Evolutionary conservation across 164 flowering plant species (phyloP), one percentile per base, ranked within the genome.

Genomic region (Annona squamosa): DNA sequence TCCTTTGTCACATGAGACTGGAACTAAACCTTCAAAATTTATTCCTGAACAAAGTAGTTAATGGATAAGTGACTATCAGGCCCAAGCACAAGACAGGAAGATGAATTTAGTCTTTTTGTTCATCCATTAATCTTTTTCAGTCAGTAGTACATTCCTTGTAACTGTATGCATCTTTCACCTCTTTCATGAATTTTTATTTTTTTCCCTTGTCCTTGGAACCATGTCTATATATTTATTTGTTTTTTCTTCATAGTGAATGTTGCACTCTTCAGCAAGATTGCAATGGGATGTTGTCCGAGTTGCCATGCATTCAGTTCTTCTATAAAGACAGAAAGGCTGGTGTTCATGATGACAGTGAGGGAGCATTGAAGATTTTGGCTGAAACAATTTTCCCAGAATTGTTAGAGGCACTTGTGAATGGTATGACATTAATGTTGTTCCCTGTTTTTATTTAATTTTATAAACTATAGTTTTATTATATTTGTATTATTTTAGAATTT

Each of bases 271-370:
- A 73, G 70, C 84, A 80, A 57, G 72, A 83, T 3, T 48, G 73
- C 83, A 80, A 70, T 65, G 75, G 75, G 44, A 77, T 82, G 64
- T 78, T 77, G 59, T 73, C 75, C 64, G 83, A 78, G 56, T 68
- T 72, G 73, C 96, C 97, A 48, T 95, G 99, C 83, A 75, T 95
- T 82, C 85, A 84, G 79, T 91, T 91, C 78, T 77, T 70, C 26
- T 86, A 79, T 74, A 76, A 79, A 78, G 88, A 82, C 41, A 17
- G 75, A 26, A 77, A 16, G 59, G 85, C 79, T 44, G 68, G 47
- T 68, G 43, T 52, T 19, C 41, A 19, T 43, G 56, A 12, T 79
- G 71, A 77, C 57, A 72, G 90, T 48, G 93, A 91, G 73, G 81
- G 48, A 76, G 77, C 69, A 74, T 77, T 84, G 70, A 72, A 83